Base-by-base conservation (phyloP, 768 basidiomycete species). In the Boletus pseudo-olivaceus region DNA sequence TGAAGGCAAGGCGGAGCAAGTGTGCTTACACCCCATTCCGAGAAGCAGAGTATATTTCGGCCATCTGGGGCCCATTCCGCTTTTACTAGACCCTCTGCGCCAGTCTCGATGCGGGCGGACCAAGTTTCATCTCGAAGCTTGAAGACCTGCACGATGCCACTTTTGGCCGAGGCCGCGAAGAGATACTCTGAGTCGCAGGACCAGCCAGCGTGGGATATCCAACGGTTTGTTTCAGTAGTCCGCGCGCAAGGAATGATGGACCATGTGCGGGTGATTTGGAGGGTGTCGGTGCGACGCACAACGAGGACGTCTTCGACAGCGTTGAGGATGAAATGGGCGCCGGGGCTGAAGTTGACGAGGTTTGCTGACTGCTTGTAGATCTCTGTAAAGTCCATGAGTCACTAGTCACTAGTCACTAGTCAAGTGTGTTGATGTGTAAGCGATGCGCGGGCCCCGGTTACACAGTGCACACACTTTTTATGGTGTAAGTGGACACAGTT, bases 1-100 rank as follows among this genome's bases (percentile, higher is more conserved):
- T 51, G 34, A 49, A 37, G 37, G 44, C 19, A 53, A 38, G 32
- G 39, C 9, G n/a, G 7, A 32, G 27, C 51, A 56, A 37, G 40
- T 30, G 19, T 20, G 82, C 93, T 76, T 74, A 95, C 94, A 62
- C 89, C 91, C 88, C 91, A 91, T 62, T 94, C 90, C 4, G 92
- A 94, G 71, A 94, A 98, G 64, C 90, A 95, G 30, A 97, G 72
- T 5, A 97, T 76, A 15, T 82, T 84, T 35, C 89, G 79, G 15
- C 92, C 92, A 65, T 88, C 89, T 3, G 88, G 90, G 0, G 88
- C 89, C 94, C 94, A 98, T 64, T 95, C 91, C 17, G 87, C 90
- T 65, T 83, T 90, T 19, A 85, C 80, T 46, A 97, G 81, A 11
- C 94, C 84, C 75, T 96, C 94, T 26, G 84, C 79, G 27, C 90